Conservation (phyloP, 108 stramenopile genomes). For the Skeletonema costatum region DNA sequence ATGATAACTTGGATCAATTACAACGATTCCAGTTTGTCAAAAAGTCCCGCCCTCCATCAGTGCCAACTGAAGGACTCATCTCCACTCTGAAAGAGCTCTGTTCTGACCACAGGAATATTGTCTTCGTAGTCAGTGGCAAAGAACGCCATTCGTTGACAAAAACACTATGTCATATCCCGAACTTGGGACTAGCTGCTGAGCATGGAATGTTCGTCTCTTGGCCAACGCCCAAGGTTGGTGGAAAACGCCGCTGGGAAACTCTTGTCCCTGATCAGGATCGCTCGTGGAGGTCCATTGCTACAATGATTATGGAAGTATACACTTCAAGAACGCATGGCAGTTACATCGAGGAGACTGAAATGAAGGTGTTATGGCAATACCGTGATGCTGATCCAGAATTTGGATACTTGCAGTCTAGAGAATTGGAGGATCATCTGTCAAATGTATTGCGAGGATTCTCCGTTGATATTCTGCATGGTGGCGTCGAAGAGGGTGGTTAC, state of each 20-base stretch:
- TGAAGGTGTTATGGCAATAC: constrained; percentile 96
- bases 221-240: constrained; percentile 66
- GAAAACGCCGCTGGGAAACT: constrained; percentile 78
- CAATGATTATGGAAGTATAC: constrained; percentile 93
- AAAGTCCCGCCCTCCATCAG: constrained; percentile 74
- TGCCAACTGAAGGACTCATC: constrained; percentile 67
- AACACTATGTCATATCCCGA: constrained; percentile 77
- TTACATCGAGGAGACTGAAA: constrained; percentile 89
- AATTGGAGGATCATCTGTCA: constrained; percentile 95
- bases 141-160: constrained; percentile 83
- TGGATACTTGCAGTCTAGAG: constrained; percentile 93
- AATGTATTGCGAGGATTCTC: constrained; percentile 88
- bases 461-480: constrained; percentile 92
- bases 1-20: constrained; percentile 88
- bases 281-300: constrained; percentile 81
- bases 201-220: constrained; percentile 95
- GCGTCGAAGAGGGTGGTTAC: constrained; percentile 88
- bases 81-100: constrained; percentile 81
- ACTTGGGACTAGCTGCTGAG: constrained; percentile 90
- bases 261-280: constrained; percentile 91
- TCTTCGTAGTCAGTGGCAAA: constrained; percentile 92
- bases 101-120: constrained; percentile 83
- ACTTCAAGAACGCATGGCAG: constrained; percentile 93
- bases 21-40: constrained; percentile 93
- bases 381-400: constrained; percentile 98